Evolutionary conservation across 73 alveolate genomes (phyloP).

Genomic region (Durusdinium trenchii): DNA sequence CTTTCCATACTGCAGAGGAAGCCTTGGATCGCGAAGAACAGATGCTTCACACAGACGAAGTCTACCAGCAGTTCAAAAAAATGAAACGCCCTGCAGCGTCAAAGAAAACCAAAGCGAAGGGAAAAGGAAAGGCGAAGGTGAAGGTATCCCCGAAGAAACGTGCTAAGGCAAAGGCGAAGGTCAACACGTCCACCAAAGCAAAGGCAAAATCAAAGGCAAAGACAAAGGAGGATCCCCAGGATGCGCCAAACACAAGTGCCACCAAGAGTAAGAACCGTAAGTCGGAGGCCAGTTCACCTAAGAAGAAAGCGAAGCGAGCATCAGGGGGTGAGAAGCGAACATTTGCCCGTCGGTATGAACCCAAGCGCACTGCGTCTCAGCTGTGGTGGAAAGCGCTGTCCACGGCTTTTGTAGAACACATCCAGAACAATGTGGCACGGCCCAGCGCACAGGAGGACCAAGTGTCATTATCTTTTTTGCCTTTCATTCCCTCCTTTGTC

Average conservation of each 20-base stretch:
- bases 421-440: neutral
- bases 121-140: neutral
- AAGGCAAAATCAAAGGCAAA: neutral
- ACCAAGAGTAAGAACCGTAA: too few relatives aligned
- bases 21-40: too few relatives aligned
- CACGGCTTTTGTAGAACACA: neutral
- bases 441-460: neutral
- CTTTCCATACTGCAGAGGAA: too few relatives aligned
- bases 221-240: too few relatives aligned
- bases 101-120: neutral
- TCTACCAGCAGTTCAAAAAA: neutral
- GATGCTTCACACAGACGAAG: too few relatives aligned
- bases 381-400: neutral
- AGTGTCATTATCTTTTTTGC: too few relatives aligned
- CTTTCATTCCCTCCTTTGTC: neutral
- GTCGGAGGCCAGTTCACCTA: too few relatives aligned
- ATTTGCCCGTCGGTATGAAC: neutral
- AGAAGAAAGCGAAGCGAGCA: neutral
- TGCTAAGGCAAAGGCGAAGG: slow-evolving; percentile 8
- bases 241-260: too few relatives aligned
- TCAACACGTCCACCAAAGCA: neutral
- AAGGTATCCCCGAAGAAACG: neutral
- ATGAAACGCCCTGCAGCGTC: neutral
- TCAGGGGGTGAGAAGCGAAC: neutral
- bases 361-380: neutral